Conservation (phyloP, 2,329 filamentous ascomycete genomes). For the Kalaharituber pfeilii region DNA sequence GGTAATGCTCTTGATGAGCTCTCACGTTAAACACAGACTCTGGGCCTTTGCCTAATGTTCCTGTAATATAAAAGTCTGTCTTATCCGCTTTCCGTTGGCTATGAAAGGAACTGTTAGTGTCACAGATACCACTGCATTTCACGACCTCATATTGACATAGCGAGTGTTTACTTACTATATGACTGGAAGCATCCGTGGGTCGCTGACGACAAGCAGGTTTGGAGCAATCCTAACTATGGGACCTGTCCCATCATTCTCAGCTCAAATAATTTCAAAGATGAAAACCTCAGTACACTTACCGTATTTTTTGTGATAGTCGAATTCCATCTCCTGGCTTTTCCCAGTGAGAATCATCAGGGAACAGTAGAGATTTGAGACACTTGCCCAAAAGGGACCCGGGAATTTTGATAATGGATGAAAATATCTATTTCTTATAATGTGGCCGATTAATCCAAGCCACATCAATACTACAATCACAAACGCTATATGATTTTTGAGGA, state of each 20-base stretch:
- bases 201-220: slow-evolving; percentile 36
- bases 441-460: background rate
- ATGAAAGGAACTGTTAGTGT: background rate
- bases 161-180: slow-evolving; percentile 36
- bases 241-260: background rate
- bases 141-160: too few species aligned
- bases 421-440: slow-evolving; percentile 23
- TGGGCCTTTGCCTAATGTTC: slow-evolving; percentile 36
- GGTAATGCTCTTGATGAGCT: slow-evolving; percentile 34
- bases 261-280: background rate
- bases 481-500: background rate
- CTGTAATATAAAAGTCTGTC: slow-evolving; percentile 41
- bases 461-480: background rate
- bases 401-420: slow-evolving; percentile 38
- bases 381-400: slow-evolving; percentile 39
- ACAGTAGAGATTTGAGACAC: slow-evolving; percentile 37
- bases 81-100: slow-evolving; percentile 33
- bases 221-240: slow-evolving; percentile 38
- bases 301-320: slow-evolving; percentile 9
- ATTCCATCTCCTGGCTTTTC: slow-evolving; percentile 3
- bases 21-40: slow-evolving; percentile 43
- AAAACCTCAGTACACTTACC: background rate
- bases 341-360: slow-evolving; percentile 30
- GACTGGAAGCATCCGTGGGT: slow-evolving; percentile 37
- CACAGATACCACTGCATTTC: background rate